Evolutionary conservation across 495 filamentous ascomycete species (phyloP).

Genomic region (Neohortaea acidophila): DNA sequence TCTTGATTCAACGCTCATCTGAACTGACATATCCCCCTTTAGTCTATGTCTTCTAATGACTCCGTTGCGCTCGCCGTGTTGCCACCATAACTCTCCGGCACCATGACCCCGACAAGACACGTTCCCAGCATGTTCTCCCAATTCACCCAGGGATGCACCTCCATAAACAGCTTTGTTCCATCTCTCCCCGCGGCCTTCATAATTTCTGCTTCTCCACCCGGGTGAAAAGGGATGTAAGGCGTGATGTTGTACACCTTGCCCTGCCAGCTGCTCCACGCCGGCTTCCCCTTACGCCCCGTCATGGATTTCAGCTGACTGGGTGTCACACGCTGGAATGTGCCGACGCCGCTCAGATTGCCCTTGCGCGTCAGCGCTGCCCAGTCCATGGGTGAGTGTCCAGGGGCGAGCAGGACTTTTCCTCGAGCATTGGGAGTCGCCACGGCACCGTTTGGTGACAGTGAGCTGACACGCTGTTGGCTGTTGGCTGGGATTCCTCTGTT

Average conservation of each 20-base stretch:
- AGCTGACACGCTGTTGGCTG: slow-evolving; percentile 17
- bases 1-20: too few relatives aligned
- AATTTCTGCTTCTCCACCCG: slow-evolving; percentile 77
- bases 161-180: slow-evolving; percentile 66
- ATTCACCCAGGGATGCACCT: slow-evolving; percentile 96
- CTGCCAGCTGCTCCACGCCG: slow-evolving; percentile 76
- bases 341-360: slow-evolving; percentile 44
- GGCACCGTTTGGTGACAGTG: slow-evolving; percentile 13
- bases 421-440: slow-evolving; percentile 23
- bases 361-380: slow-evolving; percentile 70
- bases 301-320: slow-evolving; percentile 59
- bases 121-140: slow-evolving; percentile 83
- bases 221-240: slow-evolving; percentile 81
- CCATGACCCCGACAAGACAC: slow-evolving; percentile 73
- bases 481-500: slow-evolving; percentile 27
- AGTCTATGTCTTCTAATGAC: slow-evolving; percentile 27
- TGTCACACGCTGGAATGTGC: slow-evolving; percentile 48
- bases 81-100: slow-evolving; percentile 54
- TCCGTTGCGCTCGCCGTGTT: background rate
- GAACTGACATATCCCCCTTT: slow-evolving; percentile 4
- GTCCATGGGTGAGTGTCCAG: slow-evolving; percentile 85
- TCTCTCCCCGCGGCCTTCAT: slow-evolving; percentile 65
- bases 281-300: slow-evolving; percentile 63
- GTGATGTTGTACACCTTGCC: slow-evolving; percentile 88
- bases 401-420: slow-evolving; percentile 54